Conservation (phyloP, 768 basidiomycete species). For the Gloeopeniophorella convolvens region DNA sequence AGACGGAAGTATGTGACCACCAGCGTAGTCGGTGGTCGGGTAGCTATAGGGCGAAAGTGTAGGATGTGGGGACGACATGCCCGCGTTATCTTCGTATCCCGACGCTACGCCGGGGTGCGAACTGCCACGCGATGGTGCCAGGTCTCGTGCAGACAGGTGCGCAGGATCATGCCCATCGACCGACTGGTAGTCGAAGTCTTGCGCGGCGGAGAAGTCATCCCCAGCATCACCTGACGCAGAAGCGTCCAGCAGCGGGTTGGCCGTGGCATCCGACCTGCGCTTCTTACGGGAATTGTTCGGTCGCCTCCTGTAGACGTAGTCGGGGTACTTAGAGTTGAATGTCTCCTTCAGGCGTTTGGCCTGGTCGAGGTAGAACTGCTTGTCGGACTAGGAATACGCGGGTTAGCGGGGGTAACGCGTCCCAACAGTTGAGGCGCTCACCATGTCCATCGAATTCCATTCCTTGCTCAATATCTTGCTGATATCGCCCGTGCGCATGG, state of each 20-base stretch:
- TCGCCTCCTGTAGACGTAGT: conserved; percentile 83
- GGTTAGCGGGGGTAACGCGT: conserved; percentile 4
- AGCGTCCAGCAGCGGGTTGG: conserved; percentile 28
- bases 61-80: conserved; percentile 14
- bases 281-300: conserved; percentile 82
- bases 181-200: conserved; percentile 33
- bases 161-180: conserved; percentile 29
- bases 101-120: conserved; percentile 17
- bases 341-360: conserved; percentile 80
- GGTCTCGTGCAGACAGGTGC: no score
- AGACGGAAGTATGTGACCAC: conserved; percentile 15
- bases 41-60: conserved; percentile 10
- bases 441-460: conserved; percentile 76
- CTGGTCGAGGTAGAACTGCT: conserved; percentile 84
- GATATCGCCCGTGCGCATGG: conserved; percentile 87
- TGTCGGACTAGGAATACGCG: conserved; percentile 48
- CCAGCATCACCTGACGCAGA: conserved; percentile 28
- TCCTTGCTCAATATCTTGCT: conserved; percentile 83
- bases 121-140: conserved; percentile 23
- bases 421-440: conserved; percentile 30
- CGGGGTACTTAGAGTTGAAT: conserved; percentile 81
- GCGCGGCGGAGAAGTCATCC: conserved; percentile 24
- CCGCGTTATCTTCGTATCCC: conserved; percentile 18
- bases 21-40: conserved; percentile 15
- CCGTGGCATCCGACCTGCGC: conserved; percentile 35